Base-by-base conservation (phyloP, 148 eudicot species). In the Suaeda aralocaspica region DNA sequence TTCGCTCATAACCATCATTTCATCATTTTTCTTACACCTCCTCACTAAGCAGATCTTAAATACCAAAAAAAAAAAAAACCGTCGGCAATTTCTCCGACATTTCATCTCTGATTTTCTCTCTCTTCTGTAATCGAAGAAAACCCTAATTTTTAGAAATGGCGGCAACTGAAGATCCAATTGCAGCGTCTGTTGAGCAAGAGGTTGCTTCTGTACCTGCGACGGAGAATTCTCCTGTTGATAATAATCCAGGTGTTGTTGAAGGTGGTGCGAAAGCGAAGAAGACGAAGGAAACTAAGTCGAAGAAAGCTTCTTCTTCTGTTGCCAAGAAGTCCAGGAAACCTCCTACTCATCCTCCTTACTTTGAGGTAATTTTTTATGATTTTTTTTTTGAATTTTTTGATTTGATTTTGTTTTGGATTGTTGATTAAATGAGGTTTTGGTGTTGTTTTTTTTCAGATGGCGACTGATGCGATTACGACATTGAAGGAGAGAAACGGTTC, bases 401-500 rank as follows among this genome's bases (percentile, higher is more conserved):
- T 55, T 36, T 9, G 28, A 50, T 15, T 8, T 9, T 14, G 6
- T 16, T 58, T 51, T 46, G 18, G n/a, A 14, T 59, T 46, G 57
- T 8, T 46, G 44, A 62, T 69, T 76, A 59, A 73, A 10, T 46
- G 13, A 2, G 50, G 22, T 18, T 49, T 49, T 53, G 46, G 34
- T 15, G 11, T 59, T 18, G 50, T 18, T 16, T 9, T 58, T 55
- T 26, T 21, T 3, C 48, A 86, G 89, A 86, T 86, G 89, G 71
- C 83, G 3, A 72, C 15, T 6, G 85, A 83, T 9, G 89, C 89
- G 22, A 79, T 86, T 19, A 71, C 77, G 61, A 76, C 88, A 1
- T 74, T 86, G 80, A 89, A 89, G 76, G 94, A 89, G 74, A 77
- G 65, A 25, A 86, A 33, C 21, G 94, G 94, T 9, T 89, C 94